Base-by-base conservation (phyloP, 257 asterid genomes). In the Leonotis leonurus region DNA sequence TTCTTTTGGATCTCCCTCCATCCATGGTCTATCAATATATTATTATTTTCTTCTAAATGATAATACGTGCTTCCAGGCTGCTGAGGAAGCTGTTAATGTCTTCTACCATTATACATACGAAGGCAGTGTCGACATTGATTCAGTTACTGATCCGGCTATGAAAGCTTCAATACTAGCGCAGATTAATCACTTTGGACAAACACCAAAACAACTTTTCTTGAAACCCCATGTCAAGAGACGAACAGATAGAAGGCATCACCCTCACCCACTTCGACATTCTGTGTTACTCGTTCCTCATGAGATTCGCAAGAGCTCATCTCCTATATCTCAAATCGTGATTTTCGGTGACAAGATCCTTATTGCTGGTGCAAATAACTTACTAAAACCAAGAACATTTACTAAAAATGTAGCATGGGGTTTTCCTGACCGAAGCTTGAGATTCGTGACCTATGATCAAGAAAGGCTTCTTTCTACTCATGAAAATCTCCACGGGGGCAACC, bases 101-200 rank as follows among this genome's bases (percentile, higher is more conserved):
- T 93, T 93, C 88, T 93, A 89, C 77, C 99, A 93, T 80, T 93
- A 93, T 66, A 93, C 99, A 39, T 93, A 93, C 13, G 99, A 93
- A 74, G 97, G 99, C 77, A 93, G 95, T 72, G 99, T 93, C 37
- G 97, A 93, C 72, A 93, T 93, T 24, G 99, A 93, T 85, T 83
- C 99, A 1, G 94, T 93, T 8, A 62, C 89, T 3, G 99, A 93
- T 80, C 99, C 99, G 14, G 92, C 99, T 21, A 82, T 93, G 97
- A 93, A 93, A 75, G 99, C 99, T 50, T 93, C 99, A 20, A 93
- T 93, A 77, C 81, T 93, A 54, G 99, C 99, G 14, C 99, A 93
- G 77, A 93, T 93, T 45, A 93, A 93, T 70, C 97, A 93, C 87
- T 93, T 93, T 58, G 99, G 99, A 18, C 99, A 93, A 70, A 93